phyloP scores from a whole-genome alignment of 163 green algal species.

The Scenedesmus sp. region DNA sequence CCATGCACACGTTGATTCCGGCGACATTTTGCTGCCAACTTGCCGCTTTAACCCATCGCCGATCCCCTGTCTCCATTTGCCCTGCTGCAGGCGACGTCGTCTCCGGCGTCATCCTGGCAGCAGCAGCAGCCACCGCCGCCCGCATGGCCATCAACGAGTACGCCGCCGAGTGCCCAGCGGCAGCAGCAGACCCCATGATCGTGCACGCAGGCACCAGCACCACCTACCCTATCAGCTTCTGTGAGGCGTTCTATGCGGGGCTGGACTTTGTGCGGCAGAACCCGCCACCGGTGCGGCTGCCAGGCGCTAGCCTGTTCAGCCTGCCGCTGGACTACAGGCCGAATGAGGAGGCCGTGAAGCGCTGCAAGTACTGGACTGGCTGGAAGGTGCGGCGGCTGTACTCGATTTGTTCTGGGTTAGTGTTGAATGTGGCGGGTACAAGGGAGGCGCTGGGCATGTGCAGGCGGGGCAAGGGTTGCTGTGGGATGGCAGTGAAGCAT shows the following conservation, averaged over 20 bases:
- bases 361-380: slow-evolving; percentile 28
- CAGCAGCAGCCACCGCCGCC: slow-evolving; percentile 39
- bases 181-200: background rate
- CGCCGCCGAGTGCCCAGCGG: background rate
- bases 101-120: slow-evolving; percentile 52
- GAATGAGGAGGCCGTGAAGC: slow-evolving; percentile 18
- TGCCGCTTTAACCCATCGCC: too few relatives aligned
- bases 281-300: slow-evolving; percentile 39
- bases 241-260: slow-evolving; percentile 21
- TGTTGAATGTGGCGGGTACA: too few relatives aligned
- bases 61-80: background rate
- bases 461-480: too few relatives aligned
- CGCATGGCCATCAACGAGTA: slow-evolving; percentile 33
- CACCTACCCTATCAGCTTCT: slow-evolving; percentile 52
- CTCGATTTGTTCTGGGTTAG: too few relatives aligned
- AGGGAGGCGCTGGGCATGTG: background rate
- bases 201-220: slow-evolving; percentile 48
- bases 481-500: too few relatives aligned
- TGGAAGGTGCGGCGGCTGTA: slow-evolving; percentile 19
- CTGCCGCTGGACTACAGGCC: slow-evolving; percentile 34
- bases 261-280: slow-evolving; percentile 30
- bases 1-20: too few relatives aligned
- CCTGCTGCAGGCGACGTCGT: slow-evolving; percentile 56
- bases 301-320: slow-evolving; percentile 28
- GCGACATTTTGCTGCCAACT: too few relatives aligned